Base-by-base conservation (phyloP, 192 early-diverging fungal genomes). In the Podila verticillata region DNA sequence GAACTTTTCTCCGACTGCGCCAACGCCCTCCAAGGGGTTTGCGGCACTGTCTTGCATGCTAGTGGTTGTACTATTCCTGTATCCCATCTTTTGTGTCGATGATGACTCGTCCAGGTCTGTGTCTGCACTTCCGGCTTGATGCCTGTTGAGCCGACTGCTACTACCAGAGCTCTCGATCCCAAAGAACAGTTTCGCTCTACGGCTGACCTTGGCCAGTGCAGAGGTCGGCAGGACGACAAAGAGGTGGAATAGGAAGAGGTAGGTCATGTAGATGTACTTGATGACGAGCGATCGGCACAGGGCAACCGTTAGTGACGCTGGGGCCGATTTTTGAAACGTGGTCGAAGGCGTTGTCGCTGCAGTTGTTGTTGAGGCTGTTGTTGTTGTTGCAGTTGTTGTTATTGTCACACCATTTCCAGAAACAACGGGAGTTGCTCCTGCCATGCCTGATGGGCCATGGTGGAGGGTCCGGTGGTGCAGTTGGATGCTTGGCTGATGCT, bases 221-320 rank as follows among this genome's bases (percentile, higher is more conserved):
- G 66, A 44, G 1, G 77, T 36, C 13, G 77, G 77, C 31, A 62
- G 51, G 44, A 49, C 58, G 58, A 60, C 65, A 36, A 80, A 36
- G 36, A 72, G 48, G 4, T 72, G 70, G 32, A 57, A 34, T 0
- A 80, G n/a, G 54, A 72, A 80, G 28, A 80, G 39, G 29, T 80
- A 80, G 34, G 77, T 67, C 34, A 72, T 22, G 48, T 80, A 80
- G 28, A 80, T 80, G 62, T 72, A 80, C 35, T 72, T 80, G 32
- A 80, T 35, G 20, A 80, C 66, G 5, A 72, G 28, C 24, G 77
- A 80, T 29, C 77, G 77, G 47, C 70, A 80, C 28, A 80, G 70
- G 12, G 75, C 75, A 2, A 80, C 75, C 17, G 75, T 67, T 19
- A 80, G 34, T 19, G 74, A 70, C 12, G 75, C 35, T 5, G 70